Percentiles rank a stretch among this genome's conserved stretches.
phyloP scores from a whole-genome alignment of 768 basidiomycete genomes.

The Tulasnella sp. region DNA sequence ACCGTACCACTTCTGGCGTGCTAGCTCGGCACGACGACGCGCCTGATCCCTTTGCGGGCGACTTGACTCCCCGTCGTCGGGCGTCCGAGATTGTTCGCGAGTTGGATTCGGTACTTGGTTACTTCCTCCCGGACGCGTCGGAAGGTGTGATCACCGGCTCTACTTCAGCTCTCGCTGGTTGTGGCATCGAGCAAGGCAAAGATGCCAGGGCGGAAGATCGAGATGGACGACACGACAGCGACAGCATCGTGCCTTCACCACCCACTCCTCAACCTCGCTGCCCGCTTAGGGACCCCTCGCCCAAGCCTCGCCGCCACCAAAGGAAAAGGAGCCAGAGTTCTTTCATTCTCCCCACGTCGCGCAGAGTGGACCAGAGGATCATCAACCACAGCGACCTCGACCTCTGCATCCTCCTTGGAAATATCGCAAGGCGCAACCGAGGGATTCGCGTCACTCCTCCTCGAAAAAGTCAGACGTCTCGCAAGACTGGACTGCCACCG shows the following conservation, averaged over 20 bases:
- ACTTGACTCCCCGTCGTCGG: background rate
- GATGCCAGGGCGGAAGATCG: background rate
- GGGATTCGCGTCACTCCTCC: background rate
- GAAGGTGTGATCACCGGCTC: background rate
- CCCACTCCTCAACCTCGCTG: background rate
- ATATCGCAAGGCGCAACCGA: background rate
- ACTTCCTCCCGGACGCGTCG: background rate
- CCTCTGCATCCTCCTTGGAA: background rate
- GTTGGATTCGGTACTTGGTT: background rate
- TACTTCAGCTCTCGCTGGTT: background rate
- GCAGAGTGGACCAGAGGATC: background rate
- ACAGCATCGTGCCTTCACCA: background rate
- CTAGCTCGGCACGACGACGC: background rate
- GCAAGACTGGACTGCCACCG: background rate
- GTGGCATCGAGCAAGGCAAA: background rate
- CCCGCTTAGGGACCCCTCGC: background rate
- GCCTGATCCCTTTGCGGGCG: background rate
- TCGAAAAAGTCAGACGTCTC: background rate
- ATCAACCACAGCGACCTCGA: background rate
- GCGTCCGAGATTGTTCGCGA: background rate
- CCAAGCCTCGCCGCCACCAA: background rate
- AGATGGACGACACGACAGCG: background rate
- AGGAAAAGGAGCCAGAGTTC: background rate
- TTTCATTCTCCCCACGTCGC: background rate
- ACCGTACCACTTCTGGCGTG: background rate